phyloP scores from a whole-genome alignment of 768 basidiomycete genomes.

The Panellus pusillus region DNA sequence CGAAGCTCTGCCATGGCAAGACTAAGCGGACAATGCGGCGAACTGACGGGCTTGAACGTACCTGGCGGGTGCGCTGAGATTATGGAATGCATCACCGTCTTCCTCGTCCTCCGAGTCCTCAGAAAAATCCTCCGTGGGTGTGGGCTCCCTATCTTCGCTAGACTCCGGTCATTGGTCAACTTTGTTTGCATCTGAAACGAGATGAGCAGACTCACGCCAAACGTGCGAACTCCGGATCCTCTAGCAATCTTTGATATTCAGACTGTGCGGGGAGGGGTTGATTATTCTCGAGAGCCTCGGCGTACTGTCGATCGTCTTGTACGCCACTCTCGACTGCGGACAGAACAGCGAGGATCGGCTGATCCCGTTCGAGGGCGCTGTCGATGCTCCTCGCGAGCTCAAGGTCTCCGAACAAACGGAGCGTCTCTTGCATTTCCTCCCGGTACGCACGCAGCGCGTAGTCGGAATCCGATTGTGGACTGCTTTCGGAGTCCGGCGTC shows the following conservation, averaged over 20 bases:
- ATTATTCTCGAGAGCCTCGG: slow-evolving; percentile 37
- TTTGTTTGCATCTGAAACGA: neutral
- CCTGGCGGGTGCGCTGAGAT: neutral
- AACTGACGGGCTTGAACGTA: neutral
- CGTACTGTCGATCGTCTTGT: slow-evolving; percentile 41
- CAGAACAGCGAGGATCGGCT: slow-evolving; percentile 30
- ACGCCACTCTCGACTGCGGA: slow-evolving; percentile 37
- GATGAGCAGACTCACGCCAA: neutral
- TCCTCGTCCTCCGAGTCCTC: no score
- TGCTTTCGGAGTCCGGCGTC: slow-evolving; percentile 36
- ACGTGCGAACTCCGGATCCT: slow-evolving; percentile 13
- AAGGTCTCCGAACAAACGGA: slow-evolving; percentile 36
- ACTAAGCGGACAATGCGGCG: neutral
- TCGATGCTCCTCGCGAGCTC: slow-evolving; percentile 43
- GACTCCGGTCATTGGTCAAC: neutral
- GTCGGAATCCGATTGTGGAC: slow-evolving; percentile 42
- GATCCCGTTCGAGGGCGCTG: slow-evolving; percentile 39
- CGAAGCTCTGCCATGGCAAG: slow-evolving; percentile 25
- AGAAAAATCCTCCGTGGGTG: no score
- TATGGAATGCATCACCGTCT: no score
- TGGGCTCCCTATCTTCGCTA: neutral
- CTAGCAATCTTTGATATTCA: slow-evolving; percentile 19
- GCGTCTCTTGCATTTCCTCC: slow-evolving; percentile 31
- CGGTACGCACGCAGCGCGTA: slow-evolving; percentile 44
- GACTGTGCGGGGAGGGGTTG: slow-evolving; percentile 28